A percentile compares a stretch with the other conserved stretches of the same genome.
Evolutionary conservation across 768 basidiomycete genomes (phyloP).

Genomic region (Boletus reticulatus): DNA sequence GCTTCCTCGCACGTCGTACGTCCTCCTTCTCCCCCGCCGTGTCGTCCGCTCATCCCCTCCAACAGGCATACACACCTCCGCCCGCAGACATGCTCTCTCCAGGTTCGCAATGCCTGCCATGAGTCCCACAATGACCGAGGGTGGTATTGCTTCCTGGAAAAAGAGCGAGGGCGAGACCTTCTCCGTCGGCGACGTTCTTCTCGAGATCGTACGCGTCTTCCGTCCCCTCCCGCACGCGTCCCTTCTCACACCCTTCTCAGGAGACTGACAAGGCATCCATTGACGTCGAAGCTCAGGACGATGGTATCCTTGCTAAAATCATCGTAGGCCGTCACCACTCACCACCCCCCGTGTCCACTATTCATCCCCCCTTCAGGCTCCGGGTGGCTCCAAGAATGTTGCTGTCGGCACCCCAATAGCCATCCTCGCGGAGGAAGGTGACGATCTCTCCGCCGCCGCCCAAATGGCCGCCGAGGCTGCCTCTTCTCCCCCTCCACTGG

Average conservation of each 20-base stretch:
- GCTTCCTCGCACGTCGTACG: constrained; percentile 65
- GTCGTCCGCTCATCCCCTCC: neutral
- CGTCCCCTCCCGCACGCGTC: neutral
- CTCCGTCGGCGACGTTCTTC: constrained; percentile 85
- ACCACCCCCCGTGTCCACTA: neutral
- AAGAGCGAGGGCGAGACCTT: constrained; percentile 94
- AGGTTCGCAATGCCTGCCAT: constrained; percentile 97
- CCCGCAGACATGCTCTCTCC: constrained; percentile 72
- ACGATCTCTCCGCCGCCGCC: constrained; percentile 83
- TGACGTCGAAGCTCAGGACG: constrained; percentile 98
- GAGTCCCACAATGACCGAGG: constrained; percentile 99
- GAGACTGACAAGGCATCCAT: constrained; percentile 99
- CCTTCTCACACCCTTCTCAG: constrained; percentile 38
- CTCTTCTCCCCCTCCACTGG: constrained; percentile 35
- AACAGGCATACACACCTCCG: constrained; percentile 80
- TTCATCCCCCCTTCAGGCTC: constrained; percentile 45
- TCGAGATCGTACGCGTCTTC: constrained; percentile 77
- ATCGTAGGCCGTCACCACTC: constrained; percentile 55
- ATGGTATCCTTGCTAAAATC: constrained; percentile 95
- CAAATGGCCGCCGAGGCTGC: constrained; percentile 66
- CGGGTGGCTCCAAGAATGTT: constrained; percentile 85
- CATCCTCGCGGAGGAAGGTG: constrained; percentile 91
- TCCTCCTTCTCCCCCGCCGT: constrained; percentile 2
- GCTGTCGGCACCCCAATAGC: constrained; percentile 88
- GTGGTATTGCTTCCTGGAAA: constrained; percentile 97